Base-by-base conservation (phyloP, 2,329 filamentous ascomycete species). In the Nigrograna mackinnonii region DNA sequence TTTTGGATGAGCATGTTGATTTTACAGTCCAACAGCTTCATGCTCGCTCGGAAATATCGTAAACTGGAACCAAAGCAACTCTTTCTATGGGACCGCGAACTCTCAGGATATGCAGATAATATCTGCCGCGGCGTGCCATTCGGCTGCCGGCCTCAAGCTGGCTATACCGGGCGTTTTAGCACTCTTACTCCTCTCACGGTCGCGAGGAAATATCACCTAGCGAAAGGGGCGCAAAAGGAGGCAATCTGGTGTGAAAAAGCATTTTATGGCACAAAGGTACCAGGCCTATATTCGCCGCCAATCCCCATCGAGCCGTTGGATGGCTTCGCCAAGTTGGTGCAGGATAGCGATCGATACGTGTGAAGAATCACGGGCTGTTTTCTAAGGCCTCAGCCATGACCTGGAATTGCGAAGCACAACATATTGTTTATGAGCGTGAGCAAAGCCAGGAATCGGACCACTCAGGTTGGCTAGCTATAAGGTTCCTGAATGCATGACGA, bases 1-100 rank as follows among this genome's bases (percentile, higher is more conserved):
- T 67, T 65, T 50, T 67, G 62, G 59, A 66, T 64, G 60, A 59
- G 54, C 44, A 64, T 67, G 60, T 44, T 67, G 6, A 63, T 68
- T 37, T 37, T 67, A 42, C 63, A 61, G 38, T 58, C 58, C 32
- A 67, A 66, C 48, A 65, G 55, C 1, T 67, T 67, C 52, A 52
- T 46, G 20, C 45, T 68, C 2, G 47, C 61, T 6, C 54, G 56
- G 1, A 50, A 53, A 34, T 42, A 48, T 46, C 56, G 51, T 14
- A 37, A 54, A 26, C 56, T 66, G 3, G 58, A 60, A 13, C 50
- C 58, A 14, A 62, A 58, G 31, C 54, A 65, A 24, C 43, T 65
- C 4, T 52, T 58, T 36, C 47, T 59, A 37, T 68, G 64, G 64
- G 57, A 62, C 22, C 54, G 51, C 4, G 60, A 67, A 35, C 50